phyloP scores from a whole-genome alignment of 1,284 basidiomycete genomes.

The Ustilago cynodontis region DNA sequence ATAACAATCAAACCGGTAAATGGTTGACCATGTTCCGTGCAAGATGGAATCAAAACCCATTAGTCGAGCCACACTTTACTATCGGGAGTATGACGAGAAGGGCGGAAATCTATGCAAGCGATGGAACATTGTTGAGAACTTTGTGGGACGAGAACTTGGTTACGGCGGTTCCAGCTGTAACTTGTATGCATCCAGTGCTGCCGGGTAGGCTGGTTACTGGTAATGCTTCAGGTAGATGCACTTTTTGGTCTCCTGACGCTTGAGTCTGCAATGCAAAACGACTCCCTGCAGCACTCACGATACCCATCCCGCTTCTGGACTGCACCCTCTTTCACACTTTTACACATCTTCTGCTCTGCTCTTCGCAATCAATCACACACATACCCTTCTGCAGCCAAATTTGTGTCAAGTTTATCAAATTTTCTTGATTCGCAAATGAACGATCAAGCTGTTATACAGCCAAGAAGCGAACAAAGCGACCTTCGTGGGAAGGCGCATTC shows the following conservation, averaged over 20 bases:
- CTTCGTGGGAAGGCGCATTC: slow-evolving; percentile 10
- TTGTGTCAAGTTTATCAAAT: neutral
- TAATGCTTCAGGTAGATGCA: slow-evolving; percentile 61
- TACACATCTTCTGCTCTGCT: neutral
- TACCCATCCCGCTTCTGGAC: neutral
- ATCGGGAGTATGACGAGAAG: slow-evolving; percentile 66
- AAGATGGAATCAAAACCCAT: slow-evolving; percentile 59
- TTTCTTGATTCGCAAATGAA: neutral
- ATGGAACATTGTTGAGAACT: slow-evolving; percentile 56
- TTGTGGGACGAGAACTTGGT: slow-evolving; percentile 65
- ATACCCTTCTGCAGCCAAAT: neutral
- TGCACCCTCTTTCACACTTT: neutral
- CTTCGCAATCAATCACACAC: neutral
- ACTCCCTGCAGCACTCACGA: too few relatives aligned
- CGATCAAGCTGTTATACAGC: neutral
- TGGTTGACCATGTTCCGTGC: slow-evolving; percentile 69
- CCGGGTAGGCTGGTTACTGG: slow-evolving; percentile 58
- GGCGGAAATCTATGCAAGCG: slow-evolving; percentile 61
- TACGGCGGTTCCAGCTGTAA: slow-evolving; percentile 67
- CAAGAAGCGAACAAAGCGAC: neutral
- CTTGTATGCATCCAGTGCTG: slow-evolving; percentile 59
- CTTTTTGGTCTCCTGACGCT: slow-evolving; percentile 53
- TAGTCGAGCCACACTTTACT: slow-evolving; percentile 60
- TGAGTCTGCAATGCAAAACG: too few relatives aligned
- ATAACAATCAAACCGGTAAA: slow-evolving; percentile 69